These are phyloP conservation scores for Zalerion maritima DNA, from an alignment of 495 filamentous ascomycete genomes.

Conservation along the genomic window DNA sequence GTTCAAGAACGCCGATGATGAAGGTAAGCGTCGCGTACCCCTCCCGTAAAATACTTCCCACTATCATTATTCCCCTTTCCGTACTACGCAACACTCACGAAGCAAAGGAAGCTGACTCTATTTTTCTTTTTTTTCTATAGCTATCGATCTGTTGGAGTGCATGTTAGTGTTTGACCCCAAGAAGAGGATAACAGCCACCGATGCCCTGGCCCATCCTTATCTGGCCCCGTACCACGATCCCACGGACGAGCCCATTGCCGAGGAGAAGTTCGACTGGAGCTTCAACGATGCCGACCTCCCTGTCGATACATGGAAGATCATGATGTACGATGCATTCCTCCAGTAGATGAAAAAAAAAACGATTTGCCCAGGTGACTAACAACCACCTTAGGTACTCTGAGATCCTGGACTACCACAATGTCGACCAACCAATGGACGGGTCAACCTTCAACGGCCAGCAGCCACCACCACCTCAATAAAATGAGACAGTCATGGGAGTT, in stretches of 20 bases:
- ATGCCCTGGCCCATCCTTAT: slow-evolving; percentile 82
- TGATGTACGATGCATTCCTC: slow-evolving; percentile 95
- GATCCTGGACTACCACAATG: slow-evolving; percentile 97
- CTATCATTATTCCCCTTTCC: too few species aligned
- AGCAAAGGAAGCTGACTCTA: too few species aligned
- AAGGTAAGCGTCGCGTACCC: too few species aligned
- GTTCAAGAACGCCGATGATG: slow-evolving; percentile 91
- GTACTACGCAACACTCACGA: too few species aligned
- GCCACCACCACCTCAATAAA: too few species aligned
- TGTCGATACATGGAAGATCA: slow-evolving; percentile 99
- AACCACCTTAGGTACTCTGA: slow-evolving; percentile 80
- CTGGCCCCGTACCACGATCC: slow-evolving; percentile 95
- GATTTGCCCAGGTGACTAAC: too few species aligned
- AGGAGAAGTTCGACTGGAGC: slow-evolving; percentile 99
- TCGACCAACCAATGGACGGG: too few species aligned
- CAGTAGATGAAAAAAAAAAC: too few species aligned
- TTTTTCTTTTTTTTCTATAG: too few species aligned
- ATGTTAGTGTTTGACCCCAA: slow-evolving; percentile 98
- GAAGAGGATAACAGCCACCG: slow-evolving; percentile 71
- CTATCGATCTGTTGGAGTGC: slow-evolving; percentile 81
- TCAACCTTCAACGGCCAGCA: slow-evolving; percentile 28
- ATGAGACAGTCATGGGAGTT: slow-evolving; percentile 2
- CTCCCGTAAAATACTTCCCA: too few species aligned
- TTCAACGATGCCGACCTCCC: slow-evolving; percentile 98
- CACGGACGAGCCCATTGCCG: slow-evolving; percentile 84